A percentile compares a stretch with the other conserved stretches of the same genome.
Evolutionary conservation across 345 rosid genomes (phyloP).

Genomic region (Nasturtium officinale): DNA sequence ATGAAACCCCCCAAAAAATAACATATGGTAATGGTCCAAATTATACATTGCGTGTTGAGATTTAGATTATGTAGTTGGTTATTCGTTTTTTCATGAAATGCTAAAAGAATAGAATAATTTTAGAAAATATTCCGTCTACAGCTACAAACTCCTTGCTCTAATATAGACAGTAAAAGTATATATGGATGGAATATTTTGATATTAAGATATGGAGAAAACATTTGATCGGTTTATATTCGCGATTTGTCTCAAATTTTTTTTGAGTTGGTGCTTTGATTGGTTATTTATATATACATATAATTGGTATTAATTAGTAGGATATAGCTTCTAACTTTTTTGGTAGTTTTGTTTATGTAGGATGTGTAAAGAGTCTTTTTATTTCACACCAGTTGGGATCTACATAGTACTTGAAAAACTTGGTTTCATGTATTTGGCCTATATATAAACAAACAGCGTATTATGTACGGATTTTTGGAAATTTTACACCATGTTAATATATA

Average conservation of each 20-base stretch:
- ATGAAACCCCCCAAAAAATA: not conserved
- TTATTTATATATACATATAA: not conserved
- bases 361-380: slow-evolving; percentile 20
- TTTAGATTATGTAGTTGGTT: no score
- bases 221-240: not conserved
- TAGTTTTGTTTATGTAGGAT: not conserved
- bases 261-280: not conserved
- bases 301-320: slow-evolving; percentile 12
- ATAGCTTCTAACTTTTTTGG: slow-evolving; percentile 10
- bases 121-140: no score
- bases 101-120: no score
- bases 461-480: slow-evolving; percentile 21
- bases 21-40: no score
- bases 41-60: no score
- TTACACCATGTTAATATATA: slow-evolving; percentile 17
- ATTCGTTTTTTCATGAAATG: no score
- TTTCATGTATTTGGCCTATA: slow-evolving; percentile 42
- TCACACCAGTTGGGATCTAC: slow-evolving; percentile 14
- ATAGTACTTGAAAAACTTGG: slow-evolving; percentile 7
- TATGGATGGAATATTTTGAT: no score
- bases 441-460: slow-evolving; percentile 36
- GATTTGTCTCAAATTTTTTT: not conserved
- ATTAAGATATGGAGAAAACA: not conserved
- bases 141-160: no score
- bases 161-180: no score